Conservation (phyloP, 805 yeast genomes). For the Hanseniaspora valbyensis region DNA sequence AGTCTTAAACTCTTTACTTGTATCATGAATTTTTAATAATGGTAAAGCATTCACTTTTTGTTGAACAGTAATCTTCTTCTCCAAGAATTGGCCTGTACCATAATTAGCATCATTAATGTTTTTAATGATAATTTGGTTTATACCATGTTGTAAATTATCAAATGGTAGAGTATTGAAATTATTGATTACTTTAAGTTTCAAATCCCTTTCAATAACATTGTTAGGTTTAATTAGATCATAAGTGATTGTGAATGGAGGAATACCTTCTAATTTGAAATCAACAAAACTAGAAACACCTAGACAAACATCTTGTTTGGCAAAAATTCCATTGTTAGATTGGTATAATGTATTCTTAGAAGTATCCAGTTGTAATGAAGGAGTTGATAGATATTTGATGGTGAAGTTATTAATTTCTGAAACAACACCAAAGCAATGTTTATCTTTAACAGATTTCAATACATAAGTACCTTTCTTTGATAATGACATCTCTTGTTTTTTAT, state of each 20-base stretch:
- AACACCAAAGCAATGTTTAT: conserved; percentile 42
- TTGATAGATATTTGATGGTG: conserved; percentile 35
- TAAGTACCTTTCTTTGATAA: conserved; percentile 40
- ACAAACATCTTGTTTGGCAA: conserved; percentile 35
- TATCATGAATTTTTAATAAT: conserved; percentile 38
- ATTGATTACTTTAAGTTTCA: conserved; percentile 40
- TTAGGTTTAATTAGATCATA: conserved; percentile 53
- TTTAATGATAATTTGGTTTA: conserved; percentile 47
- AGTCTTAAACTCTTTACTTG: conserved; percentile 36
- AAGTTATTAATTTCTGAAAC: conserved; percentile 31
- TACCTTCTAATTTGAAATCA: conserved; percentile 44
- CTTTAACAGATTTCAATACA: conserved; percentile 36
- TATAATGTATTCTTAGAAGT: conserved; percentile 18
- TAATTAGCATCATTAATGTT: conserved; percentile 60
- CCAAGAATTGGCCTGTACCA: conserved; percentile 31
- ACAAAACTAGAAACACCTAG: conserved; percentile 39
- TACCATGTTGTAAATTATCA: conserved; percentile 43
- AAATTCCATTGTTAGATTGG: conserved; percentile 18
- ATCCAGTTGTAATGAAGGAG: conserved; percentile 32
- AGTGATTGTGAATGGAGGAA: conserved; percentile 57
- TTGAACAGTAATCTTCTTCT: conserved; percentile 30
- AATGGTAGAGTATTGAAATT: conserved; percentile 40
- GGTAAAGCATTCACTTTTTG: conserved; percentile 59
- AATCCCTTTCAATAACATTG: conserved; percentile 33
- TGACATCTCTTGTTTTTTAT: conserved; percentile 29